These are phyloP conservation scores for Urostyla sp. DNA, from an alignment of 73 alveolate genomes.

Conservation along the genomic window DNA sequence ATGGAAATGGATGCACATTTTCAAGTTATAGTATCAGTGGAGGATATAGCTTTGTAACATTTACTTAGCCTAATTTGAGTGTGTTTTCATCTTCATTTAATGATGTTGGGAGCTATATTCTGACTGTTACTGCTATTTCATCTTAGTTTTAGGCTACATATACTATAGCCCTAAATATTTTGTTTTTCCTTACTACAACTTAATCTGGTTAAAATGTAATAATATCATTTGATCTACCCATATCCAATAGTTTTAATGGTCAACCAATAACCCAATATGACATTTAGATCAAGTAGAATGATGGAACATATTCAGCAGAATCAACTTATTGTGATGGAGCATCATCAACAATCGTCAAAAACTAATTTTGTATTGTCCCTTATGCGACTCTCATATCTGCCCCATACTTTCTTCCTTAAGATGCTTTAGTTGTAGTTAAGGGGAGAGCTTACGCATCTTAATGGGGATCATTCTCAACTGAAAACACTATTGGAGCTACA, in stretches of 20 bases:
- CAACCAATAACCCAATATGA: conserved; percentile 39
- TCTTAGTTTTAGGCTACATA: no score
- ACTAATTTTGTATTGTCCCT: conserved; percentile 24
- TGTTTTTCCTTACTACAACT: no score
- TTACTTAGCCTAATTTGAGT: no score
- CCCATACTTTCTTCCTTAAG: conserved; percentile 28
- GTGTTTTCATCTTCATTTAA: no score
- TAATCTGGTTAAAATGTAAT: conserved; percentile 35
- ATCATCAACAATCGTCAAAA: not conserved
- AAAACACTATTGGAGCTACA: conserved; percentile 50
- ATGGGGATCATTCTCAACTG: conserved; percentile 18
- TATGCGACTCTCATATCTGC: not conserved
- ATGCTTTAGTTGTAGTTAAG: not conserved
- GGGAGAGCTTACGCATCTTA: conserved; percentile 33
- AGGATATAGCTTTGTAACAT: no score
- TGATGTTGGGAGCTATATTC: no score
- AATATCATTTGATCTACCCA: conserved; percentile 39
- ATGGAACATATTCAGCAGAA: conserved; percentile 4
- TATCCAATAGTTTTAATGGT: conserved; percentile 46
- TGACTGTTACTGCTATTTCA: no score
- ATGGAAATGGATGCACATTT: no score
- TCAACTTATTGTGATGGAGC: conserved; percentile 51
- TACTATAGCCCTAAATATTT: no score
- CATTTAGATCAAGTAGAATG: conserved; percentile 7
- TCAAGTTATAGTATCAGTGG: no score